A percentile compares a stretch with the other conserved stretches of the same genome.
phyloP scores from a whole-genome alignment of 352 stramenopile genomes.

The Pythium phragmiticola region DNA sequence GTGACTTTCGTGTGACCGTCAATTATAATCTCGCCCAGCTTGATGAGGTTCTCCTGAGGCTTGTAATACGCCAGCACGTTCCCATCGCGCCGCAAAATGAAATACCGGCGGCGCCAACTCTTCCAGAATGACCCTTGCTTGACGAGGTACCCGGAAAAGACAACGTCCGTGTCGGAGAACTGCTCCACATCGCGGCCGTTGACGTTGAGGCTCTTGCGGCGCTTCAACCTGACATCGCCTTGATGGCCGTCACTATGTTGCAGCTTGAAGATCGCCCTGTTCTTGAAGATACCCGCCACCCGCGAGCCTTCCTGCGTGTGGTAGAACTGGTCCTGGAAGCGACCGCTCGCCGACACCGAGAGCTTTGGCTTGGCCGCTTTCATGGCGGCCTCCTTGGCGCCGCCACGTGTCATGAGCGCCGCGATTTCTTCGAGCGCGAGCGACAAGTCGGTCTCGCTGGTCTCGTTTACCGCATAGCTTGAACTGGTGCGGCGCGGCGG shows the following conservation, averaged over 20 bases:
- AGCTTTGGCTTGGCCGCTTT: slow-evolving; percentile 54
- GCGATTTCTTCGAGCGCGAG: slow-evolving; percentile 27
- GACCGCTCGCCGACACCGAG: slow-evolving; percentile 76
- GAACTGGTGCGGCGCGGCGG: slow-evolving; percentile 10
- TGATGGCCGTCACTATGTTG: slow-evolving; percentile 23
- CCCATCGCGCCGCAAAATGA: slow-evolving; percentile 75
- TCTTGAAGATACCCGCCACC: slow-evolving; percentile 77
- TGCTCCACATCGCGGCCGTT: slow-evolving; percentile 80
- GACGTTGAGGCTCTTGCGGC: slow-evolving; percentile 60
- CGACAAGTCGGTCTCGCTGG: slow-evolving; percentile 6
- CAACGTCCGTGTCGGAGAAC: slow-evolving; percentile 84
- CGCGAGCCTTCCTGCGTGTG: slow-evolving; percentile 78
- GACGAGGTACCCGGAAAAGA: slow-evolving; percentile 73
- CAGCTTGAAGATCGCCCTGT: slow-evolving; percentile 66
- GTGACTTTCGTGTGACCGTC: slow-evolving; percentile 60
- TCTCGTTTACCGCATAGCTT: slow-evolving; percentile 3
- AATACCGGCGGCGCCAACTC: slow-evolving; percentile 79
- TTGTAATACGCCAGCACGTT: slow-evolving; percentile 82
- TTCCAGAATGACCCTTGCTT: slow-evolving; percentile 90
- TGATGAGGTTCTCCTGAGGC: slow-evolving; percentile 69
- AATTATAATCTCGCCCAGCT: slow-evolving; percentile 76
- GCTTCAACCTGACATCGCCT: slow-evolving; percentile 30
- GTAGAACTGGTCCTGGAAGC: slow-evolving; percentile 87
- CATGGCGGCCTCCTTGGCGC: slow-evolving; percentile 2
- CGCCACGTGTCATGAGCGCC: slow-evolving; percentile 23